Conservation (phyloP, 1,284 basidiomycete genomes). For the Papiliotrema laurentii region DNA sequence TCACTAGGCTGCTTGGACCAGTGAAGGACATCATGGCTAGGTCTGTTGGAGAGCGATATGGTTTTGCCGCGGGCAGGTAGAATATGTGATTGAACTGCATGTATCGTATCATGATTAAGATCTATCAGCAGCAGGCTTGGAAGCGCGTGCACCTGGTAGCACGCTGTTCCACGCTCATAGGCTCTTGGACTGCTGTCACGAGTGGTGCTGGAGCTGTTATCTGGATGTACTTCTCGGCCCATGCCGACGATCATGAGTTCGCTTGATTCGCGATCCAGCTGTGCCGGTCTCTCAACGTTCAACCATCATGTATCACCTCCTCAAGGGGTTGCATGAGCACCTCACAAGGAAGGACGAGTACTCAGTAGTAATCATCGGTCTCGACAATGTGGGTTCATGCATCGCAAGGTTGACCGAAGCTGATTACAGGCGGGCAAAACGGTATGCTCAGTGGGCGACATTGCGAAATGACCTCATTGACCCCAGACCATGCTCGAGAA, state of each 20-base stretch:
- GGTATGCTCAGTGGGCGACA: conserved; percentile 53
- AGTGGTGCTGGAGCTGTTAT: no score
- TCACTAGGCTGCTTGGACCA: conserved; percentile 89
- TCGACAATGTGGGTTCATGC: conserved; percentile 47
- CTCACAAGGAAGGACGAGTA: conserved; percentile 90
- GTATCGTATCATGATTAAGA: no score
- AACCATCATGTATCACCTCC: conserved; percentile 70
- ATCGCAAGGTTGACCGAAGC: conserved; percentile 1
- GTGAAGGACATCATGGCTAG: conserved; percentile 51
- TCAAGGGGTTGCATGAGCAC: conserved; percentile 83
- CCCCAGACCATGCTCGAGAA: conserved; percentile 78
- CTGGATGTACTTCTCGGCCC: no score
- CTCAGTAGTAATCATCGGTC: conserved; percentile 83
- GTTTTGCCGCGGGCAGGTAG: conserved; percentile 22
- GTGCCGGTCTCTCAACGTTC: no score
- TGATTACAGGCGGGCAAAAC: conserved; percentile 72
- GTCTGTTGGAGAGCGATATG: conserved; percentile 46
- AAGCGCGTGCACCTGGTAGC: no score
- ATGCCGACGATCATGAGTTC: no score
- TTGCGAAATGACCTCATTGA: background rate
- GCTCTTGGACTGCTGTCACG: no score
- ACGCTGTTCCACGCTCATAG: no score
- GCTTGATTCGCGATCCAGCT: no score
- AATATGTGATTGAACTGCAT: no score
- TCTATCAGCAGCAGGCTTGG: no score